These are phyloP conservation scores for Fusarium nodosum DNA, from an alignment of 2,329 filamentous ascomycete species.

Conservation along the genomic window DNA sequence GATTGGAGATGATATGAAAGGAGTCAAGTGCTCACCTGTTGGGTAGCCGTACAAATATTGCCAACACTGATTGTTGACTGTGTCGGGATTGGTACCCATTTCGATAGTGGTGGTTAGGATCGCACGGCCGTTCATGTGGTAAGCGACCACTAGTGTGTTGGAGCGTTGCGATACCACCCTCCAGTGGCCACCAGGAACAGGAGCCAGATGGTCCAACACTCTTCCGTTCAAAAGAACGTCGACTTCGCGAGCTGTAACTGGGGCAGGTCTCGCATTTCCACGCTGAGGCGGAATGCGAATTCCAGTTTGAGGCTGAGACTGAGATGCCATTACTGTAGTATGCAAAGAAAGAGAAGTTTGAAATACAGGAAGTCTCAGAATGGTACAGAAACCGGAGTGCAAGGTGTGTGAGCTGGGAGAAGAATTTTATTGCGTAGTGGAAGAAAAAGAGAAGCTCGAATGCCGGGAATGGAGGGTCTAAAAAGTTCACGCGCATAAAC, in stretches of 20 bases:
- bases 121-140: not conserved
- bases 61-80: conserved; percentile 11
- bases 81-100: conserved; percentile 4
- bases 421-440: not conserved
- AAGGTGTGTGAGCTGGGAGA: not conserved
- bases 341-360: conserved; percentile 1
- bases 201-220: conserved; percentile 28
- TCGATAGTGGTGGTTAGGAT: conserved; percentile 8
- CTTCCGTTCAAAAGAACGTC: conserved; percentile 8
- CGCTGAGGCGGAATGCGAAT: not conserved
- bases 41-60: conserved; percentile 18
- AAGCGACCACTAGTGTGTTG: conserved; percentile 9
- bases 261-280: not conserved
- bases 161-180: conserved; percentile 3
- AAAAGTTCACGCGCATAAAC: conserved; percentile 4
- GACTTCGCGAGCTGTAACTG: conserved; percentile 12
- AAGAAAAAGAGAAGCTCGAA: not conserved
- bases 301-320: not conserved
- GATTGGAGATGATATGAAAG: not conserved
- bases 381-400: not conserved
- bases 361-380: not conserved
- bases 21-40: conserved; percentile 2
- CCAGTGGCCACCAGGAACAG: conserved; percentile 31
- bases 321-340: not conserved
- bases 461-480: conserved; percentile 2